A percentile compares a stretch with the other conserved stretches of the same genome.
Evolutionary conservation across 352 stramenopile genomes (phyloP).

Genomic region (Globisporangium splendens): DNA sequence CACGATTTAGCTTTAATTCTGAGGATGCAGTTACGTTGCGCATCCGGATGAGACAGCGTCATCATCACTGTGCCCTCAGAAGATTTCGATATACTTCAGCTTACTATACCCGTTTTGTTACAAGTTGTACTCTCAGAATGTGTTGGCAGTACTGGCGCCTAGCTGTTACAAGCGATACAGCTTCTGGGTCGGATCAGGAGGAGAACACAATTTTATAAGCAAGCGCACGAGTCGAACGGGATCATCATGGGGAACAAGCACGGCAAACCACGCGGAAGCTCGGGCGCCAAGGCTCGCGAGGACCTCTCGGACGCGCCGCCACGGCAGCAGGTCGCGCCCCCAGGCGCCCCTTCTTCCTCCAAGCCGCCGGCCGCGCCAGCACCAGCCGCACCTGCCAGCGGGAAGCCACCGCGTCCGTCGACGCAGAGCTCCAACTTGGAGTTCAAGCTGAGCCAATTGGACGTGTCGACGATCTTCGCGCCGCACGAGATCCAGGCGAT

Average conservation of each 20-base stretch:
- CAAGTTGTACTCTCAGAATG: no score
- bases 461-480: conserved; percentile 73
- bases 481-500: conserved; percentile 77
- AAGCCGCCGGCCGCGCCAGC: conserved; percentile 4
- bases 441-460: conserved; percentile 68
- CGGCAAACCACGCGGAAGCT: conserved; percentile 44
- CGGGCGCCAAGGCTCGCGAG: conserved; percentile 14
- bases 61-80: no score
- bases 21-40: no score
- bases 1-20: no score
- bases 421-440: conserved; percentile 43
- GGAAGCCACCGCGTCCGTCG: conserved; percentile 18
- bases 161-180: no score
- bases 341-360: conserved; percentile 15
- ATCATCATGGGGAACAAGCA: conserved; percentile 81
- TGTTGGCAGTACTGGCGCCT: no score
- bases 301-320: conserved; percentile 12
- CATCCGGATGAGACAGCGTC: no score
- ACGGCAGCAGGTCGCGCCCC: not conserved
- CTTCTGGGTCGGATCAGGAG: no score
- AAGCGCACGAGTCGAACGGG: no score
- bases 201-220: no score
- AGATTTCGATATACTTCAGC: no score
- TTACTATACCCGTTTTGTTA: no score
- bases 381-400: conserved; percentile 11